phyloP scores from a whole-genome alignment of 257 asterid species.

The Ilex aquifolium region DNA sequence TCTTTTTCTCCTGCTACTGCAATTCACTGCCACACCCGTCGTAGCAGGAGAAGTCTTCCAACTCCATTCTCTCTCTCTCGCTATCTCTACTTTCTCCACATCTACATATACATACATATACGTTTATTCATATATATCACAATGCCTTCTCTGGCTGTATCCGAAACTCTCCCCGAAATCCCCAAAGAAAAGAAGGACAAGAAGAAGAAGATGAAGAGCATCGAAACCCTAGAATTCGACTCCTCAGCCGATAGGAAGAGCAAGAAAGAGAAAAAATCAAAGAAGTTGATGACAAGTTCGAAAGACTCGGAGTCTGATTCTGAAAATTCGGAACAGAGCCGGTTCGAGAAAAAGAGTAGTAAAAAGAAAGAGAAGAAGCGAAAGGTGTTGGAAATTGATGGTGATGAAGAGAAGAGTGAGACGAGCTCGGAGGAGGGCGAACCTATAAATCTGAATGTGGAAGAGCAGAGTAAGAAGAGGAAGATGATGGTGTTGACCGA shows the following conservation, averaged over 20 bases:
- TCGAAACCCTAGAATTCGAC: slow-evolving; percentile 28
- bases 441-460: slow-evolving; percentile 34
- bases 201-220: slow-evolving; percentile 40
- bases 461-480: slow-evolving; percentile 6
- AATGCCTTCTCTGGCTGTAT: slow-evolving; percentile 54
- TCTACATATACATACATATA: neutral
- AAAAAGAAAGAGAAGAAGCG: slow-evolving; percentile 61
- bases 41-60: slow-evolving; percentile 27
- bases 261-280: slow-evolving; percentile 60
- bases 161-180: slow-evolving; percentile 29
- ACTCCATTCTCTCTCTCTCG: neutral
- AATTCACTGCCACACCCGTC: slow-evolving; percentile 16
- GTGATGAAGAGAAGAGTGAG: slow-evolving; percentile 51
- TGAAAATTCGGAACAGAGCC: slow-evolving; percentile 14
- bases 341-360: slow-evolving; percentile 22
- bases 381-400: slow-evolving; percentile 42
- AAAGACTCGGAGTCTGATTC: slow-evolving; percentile 38
- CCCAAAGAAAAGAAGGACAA: slow-evolving; percentile 22
- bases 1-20: slow-evolving; percentile 33
- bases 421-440: slow-evolving; percentile 76
- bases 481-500: slow-evolving; percentile 46
- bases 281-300: no score
- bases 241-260: slow-evolving; percentile 32
- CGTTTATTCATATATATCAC: neutral
- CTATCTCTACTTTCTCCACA: neutral